Base-by-base conservation (phyloP, 768 basidiomycete species). In the Boletus insuetus region DNA sequence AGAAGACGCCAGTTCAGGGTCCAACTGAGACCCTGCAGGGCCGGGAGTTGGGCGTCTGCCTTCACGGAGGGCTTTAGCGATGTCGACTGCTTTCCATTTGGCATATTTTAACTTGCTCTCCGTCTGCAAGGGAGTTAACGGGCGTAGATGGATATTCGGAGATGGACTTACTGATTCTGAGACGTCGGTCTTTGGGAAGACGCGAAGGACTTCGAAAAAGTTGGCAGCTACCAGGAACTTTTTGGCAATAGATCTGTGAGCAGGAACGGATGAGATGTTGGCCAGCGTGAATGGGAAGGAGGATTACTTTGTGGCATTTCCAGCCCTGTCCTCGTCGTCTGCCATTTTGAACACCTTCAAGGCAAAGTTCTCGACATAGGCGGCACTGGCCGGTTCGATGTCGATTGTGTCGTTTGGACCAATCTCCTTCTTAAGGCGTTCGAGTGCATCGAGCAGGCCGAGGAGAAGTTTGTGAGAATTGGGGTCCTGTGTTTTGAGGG, bases 21-120 rank as follows among this genome's bases (percentile, higher is more conserved):
- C 64, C 12, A 65, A 40, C 2, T 69, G 50, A 42, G 70, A 77
- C 49, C 79, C 84, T 45, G 89, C 84, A 54, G 91, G 89, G 2
- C 92, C 96, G 2, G 94, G 82, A 2, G 77, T 74, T 11, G 96
- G 94, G 61, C 80, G 83, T 20, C 90, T 82, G 6, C 97, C 95
- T 70, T 98, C 96, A n/a, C 95, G 85, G 66, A 94, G 82, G 1
- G 96, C 94, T 70, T 91, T 98, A 17, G 91, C 85, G 19, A 98
- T 94, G 58, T 97, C 94, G 13, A 89, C 87, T 37, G 96, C 96
- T 70, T 98, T 98, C 95, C 97, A 99, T 70, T 97, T 93, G 5
- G 94, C 83, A 73, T 98, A 99, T 53, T 84, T 86, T 35, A 96
- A 83, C 72, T 97, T 98, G 58, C 89, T 89, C 61, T 86, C 86